These are phyloP conservation scores for Penicillium hesseltinei DNA, from an alignment of 2,329 filamentous ascomycete species.

Conservation along the genomic window DNA sequence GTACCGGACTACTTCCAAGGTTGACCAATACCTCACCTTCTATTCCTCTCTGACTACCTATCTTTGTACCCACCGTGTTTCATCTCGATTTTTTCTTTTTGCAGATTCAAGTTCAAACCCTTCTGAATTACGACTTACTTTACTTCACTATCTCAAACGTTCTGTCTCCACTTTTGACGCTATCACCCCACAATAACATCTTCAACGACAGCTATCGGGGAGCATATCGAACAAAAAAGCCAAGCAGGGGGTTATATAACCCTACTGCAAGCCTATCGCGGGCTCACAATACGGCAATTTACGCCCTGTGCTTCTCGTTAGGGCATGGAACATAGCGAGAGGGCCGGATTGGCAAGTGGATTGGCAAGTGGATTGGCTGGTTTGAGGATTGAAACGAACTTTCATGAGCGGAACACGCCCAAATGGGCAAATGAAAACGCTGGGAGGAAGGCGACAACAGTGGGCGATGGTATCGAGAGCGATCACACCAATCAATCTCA, in stretches of 20 bases:
- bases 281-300: slow-evolving; percentile 16
- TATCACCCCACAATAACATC: slow-evolving; percentile 25
- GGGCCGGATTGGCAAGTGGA: slow-evolving; percentile 19
- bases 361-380: slow-evolving; percentile 26
- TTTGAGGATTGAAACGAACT: slow-evolving; percentile 43
- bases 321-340: slow-evolving; percentile 42
- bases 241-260: slow-evolving; percentile 22
- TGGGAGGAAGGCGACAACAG: slow-evolving; percentile 25
- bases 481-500: slow-evolving; percentile 37
- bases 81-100: not conserved
- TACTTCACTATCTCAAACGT: not conserved
- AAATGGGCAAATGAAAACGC: slow-evolving; percentile 26
- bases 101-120: not conserved
- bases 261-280: slow-evolving; percentile 18
- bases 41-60: slow-evolving; percentile 9
- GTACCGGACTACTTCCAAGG: not conserved
- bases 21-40: slow-evolving; percentile 17
- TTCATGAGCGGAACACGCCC: slow-evolving; percentile 26
- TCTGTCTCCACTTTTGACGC: slow-evolving; percentile 18
- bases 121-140: not conserved
- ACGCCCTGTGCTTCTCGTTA: slow-evolving; percentile 22
- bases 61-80: slow-evolving; percentile 3
- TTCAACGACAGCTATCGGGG: slow-evolving; percentile 4
- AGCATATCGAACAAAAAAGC: slow-evolving; percentile 7
- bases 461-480: slow-evolving; percentile 39